Evolutionary conservation across 768 basidiomycete species (phyloP).

Genomic region (Punctularia strigosozonata): DNA sequence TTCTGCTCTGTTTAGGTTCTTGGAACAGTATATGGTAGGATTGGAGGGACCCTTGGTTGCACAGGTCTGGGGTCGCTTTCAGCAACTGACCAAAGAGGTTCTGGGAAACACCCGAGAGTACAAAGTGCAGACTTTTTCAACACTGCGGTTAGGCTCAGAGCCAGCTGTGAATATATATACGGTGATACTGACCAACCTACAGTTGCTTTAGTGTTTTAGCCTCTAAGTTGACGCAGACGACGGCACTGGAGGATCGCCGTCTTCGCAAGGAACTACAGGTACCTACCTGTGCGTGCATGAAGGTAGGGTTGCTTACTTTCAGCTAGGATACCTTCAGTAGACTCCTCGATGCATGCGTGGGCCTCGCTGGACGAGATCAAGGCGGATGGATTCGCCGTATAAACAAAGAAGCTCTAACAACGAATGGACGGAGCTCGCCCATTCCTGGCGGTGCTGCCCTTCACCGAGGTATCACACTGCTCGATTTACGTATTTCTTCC

Average conservation of each 20-base stretch:
- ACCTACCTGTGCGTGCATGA: neutral
- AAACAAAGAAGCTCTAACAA: slow-evolving; percentile 46
- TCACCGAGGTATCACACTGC: neutral
- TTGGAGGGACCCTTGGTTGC: slow-evolving; percentile 87
- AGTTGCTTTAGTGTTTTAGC: slow-evolving; percentile 73
- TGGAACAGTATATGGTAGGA: slow-evolving; percentile 74
- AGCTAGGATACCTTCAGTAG: slow-evolving; percentile 72
- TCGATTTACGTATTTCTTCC: neutral
- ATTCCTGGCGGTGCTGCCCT: slow-evolving; percentile 33
- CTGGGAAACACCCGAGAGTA: slow-evolving; percentile 53
- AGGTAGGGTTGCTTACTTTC: neutral
- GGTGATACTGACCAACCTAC: slow-evolving; percentile 7
- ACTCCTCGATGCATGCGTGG: slow-evolving; percentile 69
- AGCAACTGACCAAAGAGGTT: slow-evolving; percentile 72
- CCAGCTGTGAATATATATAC: neutral
- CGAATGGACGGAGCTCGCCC: slow-evolving; percentile 67
- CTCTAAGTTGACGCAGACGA: slow-evolving; percentile 79
- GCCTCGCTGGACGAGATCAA: slow-evolving; percentile 66
- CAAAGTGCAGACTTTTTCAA: slow-evolving; percentile 58
- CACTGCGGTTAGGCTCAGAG: slow-evolving; percentile 46
- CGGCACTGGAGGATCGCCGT: slow-evolving; percentile 82
- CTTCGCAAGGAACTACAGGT: slow-evolving; percentile 86
- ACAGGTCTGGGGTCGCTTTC: slow-evolving; percentile 81
- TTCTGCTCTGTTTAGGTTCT: slow-evolving; percentile 63
- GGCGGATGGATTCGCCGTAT: slow-evolving; percentile 70